Percentiles rank a stretch among this genome's conserved stretches.
phyloP scores from a whole-genome alignment of 2,329 filamentous ascomycete genomes.

The Fusarium pseudocircinatum region DNA sequence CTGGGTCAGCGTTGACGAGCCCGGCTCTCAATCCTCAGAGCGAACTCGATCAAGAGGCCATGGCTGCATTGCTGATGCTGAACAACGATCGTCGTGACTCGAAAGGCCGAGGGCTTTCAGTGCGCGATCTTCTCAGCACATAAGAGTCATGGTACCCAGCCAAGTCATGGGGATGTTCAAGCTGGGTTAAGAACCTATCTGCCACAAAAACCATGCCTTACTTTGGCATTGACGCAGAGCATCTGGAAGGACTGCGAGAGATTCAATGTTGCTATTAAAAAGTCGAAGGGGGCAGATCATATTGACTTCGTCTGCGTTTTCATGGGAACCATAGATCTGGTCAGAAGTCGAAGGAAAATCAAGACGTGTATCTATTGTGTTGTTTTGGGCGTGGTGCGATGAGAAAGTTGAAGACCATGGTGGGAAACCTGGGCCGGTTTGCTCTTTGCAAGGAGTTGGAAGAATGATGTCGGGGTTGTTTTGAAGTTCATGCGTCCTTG shows the following conservation, averaged over 20 bases:
- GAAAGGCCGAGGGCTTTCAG: conserved; percentile 61
- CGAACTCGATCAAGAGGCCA: conserved; percentile 79
- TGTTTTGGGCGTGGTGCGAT: background rate
- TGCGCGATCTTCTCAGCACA: conserved; percentile 63
- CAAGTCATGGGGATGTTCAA: background rate
- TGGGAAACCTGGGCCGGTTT: conserved; percentile 4
- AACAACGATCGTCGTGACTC: conserved; percentile 76
- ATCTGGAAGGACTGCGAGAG: background rate
- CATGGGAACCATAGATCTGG: background rate
- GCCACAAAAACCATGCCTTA: background rate
- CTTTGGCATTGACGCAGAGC: conserved; percentile 6
- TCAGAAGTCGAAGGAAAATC: background rate
- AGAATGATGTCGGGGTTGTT: conserved; percentile 18
- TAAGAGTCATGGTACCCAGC: conserved; percentile 45
- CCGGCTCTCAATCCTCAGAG: conserved; percentile 65
- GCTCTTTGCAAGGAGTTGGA: conserved; percentile 21
- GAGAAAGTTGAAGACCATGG: background rate
- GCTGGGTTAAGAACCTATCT: background rate
- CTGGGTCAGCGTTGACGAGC: conserved; percentile 66
- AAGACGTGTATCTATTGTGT: background rate
- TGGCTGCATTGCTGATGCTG: conserved; percentile 87
- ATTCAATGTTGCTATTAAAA: conserved; percentile 1
- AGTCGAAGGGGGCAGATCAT: background rate
- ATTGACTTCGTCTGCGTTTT: background rate
- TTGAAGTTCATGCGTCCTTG: background rate